A percentile compares a stretch with the other conserved stretches of the same genome.
Conservation (phyloP, 495 filamentous ascomycete species). For the Penicillium samsonianum region DNA sequence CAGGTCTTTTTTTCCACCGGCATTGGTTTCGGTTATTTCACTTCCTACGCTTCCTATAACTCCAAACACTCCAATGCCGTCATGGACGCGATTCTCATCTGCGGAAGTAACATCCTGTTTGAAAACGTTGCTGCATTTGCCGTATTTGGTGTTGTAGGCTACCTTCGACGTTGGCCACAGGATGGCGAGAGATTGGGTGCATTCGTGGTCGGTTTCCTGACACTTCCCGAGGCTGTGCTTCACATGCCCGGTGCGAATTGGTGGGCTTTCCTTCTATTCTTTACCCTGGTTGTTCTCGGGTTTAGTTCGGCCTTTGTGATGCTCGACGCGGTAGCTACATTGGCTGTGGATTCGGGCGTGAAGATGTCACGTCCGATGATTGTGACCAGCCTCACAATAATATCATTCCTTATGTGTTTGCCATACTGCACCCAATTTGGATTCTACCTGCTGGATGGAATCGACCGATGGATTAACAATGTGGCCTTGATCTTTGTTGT, state of each 20-base stretch:
- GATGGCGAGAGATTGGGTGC: slow-evolving; percentile 35
- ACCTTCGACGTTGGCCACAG: slow-evolving; percentile 32
- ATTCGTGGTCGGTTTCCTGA: slow-evolving; percentile 43
- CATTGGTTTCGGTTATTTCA: slow-evolving; percentile 32
- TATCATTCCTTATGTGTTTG: slow-evolving; percentile 31
- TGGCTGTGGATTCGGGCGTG: slow-evolving; percentile 25
- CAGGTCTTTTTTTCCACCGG: slow-evolving; percentile 33
- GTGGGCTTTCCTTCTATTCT: slow-evolving; percentile 41
- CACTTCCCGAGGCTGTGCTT: slow-evolving; percentile 38
- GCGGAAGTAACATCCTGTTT: slow-evolving; percentile 39
- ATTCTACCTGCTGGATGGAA: slow-evolving; percentile 28
- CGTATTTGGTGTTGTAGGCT: slow-evolving; percentile 44
- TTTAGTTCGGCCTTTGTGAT: slow-evolving; percentile 33
- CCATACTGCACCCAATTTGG: slow-evolving; percentile 32
- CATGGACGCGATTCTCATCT: slow-evolving; percentile 41
- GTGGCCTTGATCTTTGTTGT: slow-evolving; percentile 31
- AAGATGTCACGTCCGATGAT: slow-evolving; percentile 26
- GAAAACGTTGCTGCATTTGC: slow-evolving; percentile 46
- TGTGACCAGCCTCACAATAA: slow-evolving; percentile 24
- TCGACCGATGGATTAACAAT: slow-evolving; percentile 33
- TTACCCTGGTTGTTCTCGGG: slow-evolving; percentile 34
- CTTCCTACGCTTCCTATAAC: slow-evolving; percentile 32
- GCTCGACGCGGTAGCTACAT: slow-evolving; percentile 28
- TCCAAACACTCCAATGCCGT: slow-evolving; percentile 38
- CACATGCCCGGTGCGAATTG: slow-evolving; percentile 44